Evolutionary conservation across 495 filamentous ascomycete species (phyloP), one percentile per base, ranked within the genome.

Genomic region (Aspergillus olivimuriae): DNA sequence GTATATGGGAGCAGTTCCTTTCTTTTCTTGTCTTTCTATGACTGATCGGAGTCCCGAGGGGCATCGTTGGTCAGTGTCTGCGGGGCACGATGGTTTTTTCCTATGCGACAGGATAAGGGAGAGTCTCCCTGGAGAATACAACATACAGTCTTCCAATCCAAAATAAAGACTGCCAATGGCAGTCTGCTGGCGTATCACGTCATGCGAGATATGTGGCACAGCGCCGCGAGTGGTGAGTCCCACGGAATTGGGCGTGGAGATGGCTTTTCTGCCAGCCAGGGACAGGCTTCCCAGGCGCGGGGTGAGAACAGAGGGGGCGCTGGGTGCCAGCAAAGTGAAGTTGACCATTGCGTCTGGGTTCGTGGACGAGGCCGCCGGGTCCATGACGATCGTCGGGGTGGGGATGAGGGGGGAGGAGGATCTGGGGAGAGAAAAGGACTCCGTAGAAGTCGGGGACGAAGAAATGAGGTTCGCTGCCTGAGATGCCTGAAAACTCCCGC

Each of bases 81-180:
- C 18, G n/a, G 17, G 36, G 19, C 22, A 21, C 20, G 12, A n/a
- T n/a, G n/a, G n/a, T n/a, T n/a, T n/a, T n/a, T n/a, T n/a, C n/a
- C n/a, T n/a, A n/a, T n/a, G n/a, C n/a, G n/a, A n/a, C n/a, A n/a
- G n/a, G n/a, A n/a, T n/a, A n/a, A n/a, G n/a, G n/a, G n/a, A n/a
- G n/a, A n/a, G n/a, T n/a, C n/a, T n/a, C n/a, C n/a, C n/a, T n/a
- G n/a, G n/a, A n/a, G n/a, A n/a, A n/a, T n/a, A n/a, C n/a, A n/a
- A 75, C 83, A 68, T 68, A 96, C 92, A 98, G 63, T 98, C 94
- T 75, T 98, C 92, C 10, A 97, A 63, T 10, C 85, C 87, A 44
- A 89, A 69, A 61, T 91, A 94, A 18, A 88, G 69, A 36, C 84
- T 86, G 15, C 62, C 65, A 32, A 89, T 70, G 4, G 76, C 55